phyloP scores from a whole-genome alignment of 2,329 filamentous ascomycete species.

The Aspergillus tanneri region DNA sequence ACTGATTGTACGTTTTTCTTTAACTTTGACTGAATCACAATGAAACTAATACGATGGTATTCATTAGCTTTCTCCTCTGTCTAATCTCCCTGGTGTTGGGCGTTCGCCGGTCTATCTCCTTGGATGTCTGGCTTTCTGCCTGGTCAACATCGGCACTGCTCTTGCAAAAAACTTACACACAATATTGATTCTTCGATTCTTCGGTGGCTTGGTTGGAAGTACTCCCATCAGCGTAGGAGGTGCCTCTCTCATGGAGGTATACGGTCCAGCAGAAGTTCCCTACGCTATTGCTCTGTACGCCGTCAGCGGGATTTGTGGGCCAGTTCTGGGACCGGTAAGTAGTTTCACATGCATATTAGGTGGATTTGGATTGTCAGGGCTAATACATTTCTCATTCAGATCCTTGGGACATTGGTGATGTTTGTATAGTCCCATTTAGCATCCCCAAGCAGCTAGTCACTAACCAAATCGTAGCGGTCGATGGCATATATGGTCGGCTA shows the following conservation, averaged over 20 bases:
- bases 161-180: slow-evolving; percentile 14
- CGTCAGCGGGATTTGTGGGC: slow-evolving; percentile 10
- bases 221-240: slow-evolving; percentile 9
- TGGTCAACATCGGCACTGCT: slow-evolving; percentile 15
- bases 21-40: neutral
- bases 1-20: slow-evolving; percentile 9
- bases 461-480: neutral
- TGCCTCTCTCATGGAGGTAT: slow-evolving; percentile 11
- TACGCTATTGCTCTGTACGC: slow-evolving; percentile 11
- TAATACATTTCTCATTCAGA: neutral
- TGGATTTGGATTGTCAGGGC: neutral
- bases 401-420: slow-evolving; percentile 11
- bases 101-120: slow-evolving; percentile 16
- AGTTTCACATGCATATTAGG: too few relatives aligned
- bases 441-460: neutral
- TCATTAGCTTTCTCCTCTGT: slow-evolving; percentile 9
- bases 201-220: slow-evolving; percentile 3
- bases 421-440: neutral
- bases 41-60: neutral
- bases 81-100: slow-evolving; percentile 12
- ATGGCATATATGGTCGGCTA: slow-evolving; percentile 7
- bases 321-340: slow-evolving; percentile 6
- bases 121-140: slow-evolving; percentile 11
- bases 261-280: neutral
- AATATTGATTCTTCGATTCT: slow-evolving; percentile 13